phyloP scores from a whole-genome alignment of 2,329 filamentous ascomycete species.

The Colletotrichum chrysophilum region DNA sequence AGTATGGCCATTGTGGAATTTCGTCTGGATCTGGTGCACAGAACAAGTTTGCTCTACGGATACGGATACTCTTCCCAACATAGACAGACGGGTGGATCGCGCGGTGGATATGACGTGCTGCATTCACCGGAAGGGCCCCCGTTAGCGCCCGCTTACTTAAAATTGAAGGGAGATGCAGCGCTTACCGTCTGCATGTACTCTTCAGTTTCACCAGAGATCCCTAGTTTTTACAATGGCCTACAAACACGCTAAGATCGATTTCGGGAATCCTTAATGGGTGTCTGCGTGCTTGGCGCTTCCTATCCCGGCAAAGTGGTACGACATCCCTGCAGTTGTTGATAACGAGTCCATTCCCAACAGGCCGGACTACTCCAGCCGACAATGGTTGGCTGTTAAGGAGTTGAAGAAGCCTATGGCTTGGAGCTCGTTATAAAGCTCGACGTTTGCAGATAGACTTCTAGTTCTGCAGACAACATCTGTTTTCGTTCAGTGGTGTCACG shows the following conservation, averaged over 20 bases:
- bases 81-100: neutral
- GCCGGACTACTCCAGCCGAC: neutral
- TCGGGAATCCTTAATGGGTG: neutral
- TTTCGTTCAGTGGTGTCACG: neutral
- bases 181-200: neutral
- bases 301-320: neutral
- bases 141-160: neutral
- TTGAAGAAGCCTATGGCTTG: neutral
- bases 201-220: neutral
- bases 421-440: neutral
- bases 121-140: neutral
- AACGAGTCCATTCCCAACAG: neutral
- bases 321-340: neutral
- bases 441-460: neutral
- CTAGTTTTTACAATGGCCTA: neutral
- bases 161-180: neutral
- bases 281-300: neutral
- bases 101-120: neutral
- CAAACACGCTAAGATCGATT: neutral
- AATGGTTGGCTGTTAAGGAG: neutral
- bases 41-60: neutral
- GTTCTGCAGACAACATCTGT: neutral
- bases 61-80: neutral
- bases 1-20: neutral
- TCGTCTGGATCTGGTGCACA: neutral